Conservation (phyloP, 2,329 filamentous ascomycete species). For the Penicillium sp. region DNA sequence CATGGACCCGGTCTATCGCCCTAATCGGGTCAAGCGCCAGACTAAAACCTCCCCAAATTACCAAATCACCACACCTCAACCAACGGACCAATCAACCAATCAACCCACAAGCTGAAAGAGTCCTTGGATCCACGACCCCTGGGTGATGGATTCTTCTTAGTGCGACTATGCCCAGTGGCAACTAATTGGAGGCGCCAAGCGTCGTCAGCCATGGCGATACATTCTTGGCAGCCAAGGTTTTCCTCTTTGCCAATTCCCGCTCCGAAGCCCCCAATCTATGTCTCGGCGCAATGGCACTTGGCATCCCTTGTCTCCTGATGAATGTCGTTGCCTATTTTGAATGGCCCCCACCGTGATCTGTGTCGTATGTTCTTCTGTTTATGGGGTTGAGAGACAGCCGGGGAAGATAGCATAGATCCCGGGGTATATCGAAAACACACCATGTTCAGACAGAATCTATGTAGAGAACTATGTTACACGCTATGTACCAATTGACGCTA, state of each 20-base stretch:
- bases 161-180: background rate
- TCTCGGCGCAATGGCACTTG: slow-evolving; percentile 13
- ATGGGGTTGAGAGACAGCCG: background rate
- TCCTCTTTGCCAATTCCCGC: slow-evolving; percentile 29
- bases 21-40: background rate
- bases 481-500: background rate
- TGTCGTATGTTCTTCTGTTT: background rate
- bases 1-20: background rate
- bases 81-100: background rate
- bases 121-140: background rate
- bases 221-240: slow-evolving; percentile 29
- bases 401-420: background rate
- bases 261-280: slow-evolving; percentile 19
- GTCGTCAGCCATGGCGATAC: slow-evolving; percentile 15
- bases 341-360: background rate
- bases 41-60: background rate
- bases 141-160: background rate
- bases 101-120: background rate
- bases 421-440: background rate
- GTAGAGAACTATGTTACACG: background rate
- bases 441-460: background rate
- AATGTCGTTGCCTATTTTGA: background rate
- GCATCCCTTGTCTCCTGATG: slow-evolving; percentile 2
- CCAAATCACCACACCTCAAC: background rate
- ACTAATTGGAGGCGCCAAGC: slow-evolving; percentile 16